A percentile compares a stretch with the other conserved stretches of the same genome.
Evolutionary conservation across 352 stramenopile genomes (phyloP).

Genomic region (Phytophthora fragariaefolia): DNA sequence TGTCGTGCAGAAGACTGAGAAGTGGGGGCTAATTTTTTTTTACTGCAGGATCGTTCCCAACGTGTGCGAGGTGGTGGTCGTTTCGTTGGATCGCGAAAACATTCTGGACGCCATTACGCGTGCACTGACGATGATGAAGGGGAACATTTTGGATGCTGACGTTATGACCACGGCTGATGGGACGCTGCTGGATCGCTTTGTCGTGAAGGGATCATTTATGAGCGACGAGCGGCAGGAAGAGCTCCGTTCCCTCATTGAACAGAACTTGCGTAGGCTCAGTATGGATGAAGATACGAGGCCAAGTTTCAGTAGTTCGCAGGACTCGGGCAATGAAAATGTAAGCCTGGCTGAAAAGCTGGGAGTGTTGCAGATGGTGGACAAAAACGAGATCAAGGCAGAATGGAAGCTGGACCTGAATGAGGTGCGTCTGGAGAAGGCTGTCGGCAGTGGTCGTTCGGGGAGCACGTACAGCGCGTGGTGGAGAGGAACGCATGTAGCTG

Average conservation of each 20-base stretch:
- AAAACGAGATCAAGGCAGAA: constrained; percentile 87
- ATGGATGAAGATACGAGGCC: constrained; percentile 49
- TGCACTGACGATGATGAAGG: constrained; percentile 82
- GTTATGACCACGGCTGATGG: constrained; percentile 88
- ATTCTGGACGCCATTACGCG: constrained; percentile 85
- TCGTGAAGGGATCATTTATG: constrained; percentile 85
- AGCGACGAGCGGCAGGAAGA: constrained; percentile 78
- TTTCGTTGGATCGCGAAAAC: constrained; percentile 79
- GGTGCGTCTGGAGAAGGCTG: constrained; percentile 70
- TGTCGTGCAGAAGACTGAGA: background rate
- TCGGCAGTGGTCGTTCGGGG: constrained; percentile 77
- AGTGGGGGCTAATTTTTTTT: constrained; percentile 8
- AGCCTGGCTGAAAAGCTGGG: constrained; percentile 75
- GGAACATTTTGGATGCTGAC: constrained; percentile 86
- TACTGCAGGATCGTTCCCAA: constrained; percentile 68
- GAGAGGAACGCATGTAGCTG: constrained; percentile 80
- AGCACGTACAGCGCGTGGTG: constrained; percentile 84
- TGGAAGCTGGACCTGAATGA: constrained; percentile 82
- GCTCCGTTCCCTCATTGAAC: constrained; percentile 71
- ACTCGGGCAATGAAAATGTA: constrained; percentile 33
- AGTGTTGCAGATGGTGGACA: constrained; percentile 83
- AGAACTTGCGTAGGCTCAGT: constrained; percentile 75
- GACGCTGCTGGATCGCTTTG: constrained; percentile 83
- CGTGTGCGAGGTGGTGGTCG: constrained; percentile 84
- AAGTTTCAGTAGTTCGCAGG: constrained; percentile 24